A percentile compares a stretch with the other conserved stretches of the same genome.
Evolutionary conservation across 305 asterid genomes (phyloP).

Genomic region (Euphrasia arctica): DNA sequence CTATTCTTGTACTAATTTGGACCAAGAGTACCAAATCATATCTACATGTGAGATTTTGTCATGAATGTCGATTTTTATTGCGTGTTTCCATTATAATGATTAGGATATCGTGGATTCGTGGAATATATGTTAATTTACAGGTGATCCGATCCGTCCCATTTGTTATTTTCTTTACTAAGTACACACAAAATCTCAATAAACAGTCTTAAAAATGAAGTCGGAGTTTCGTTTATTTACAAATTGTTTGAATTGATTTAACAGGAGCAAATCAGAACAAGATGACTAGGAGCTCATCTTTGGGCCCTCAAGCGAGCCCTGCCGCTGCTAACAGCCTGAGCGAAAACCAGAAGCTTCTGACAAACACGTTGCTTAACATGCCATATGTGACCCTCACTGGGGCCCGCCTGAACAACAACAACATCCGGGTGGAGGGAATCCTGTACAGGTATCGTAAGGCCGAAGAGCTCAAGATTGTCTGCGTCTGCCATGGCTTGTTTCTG

Average conservation of each 20-base stretch:
- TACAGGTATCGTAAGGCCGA: conserved; percentile 46
- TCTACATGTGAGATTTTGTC: not conserved
- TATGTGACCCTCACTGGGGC: not conserved
- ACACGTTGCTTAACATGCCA: not conserved
- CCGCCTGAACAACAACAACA: not conserved
- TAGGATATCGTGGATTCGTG: too few relatives aligned
- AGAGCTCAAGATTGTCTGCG: conserved; percentile 51
- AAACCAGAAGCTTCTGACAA: not conserved
- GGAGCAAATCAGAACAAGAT: not conserved
- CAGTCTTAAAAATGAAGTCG: too few relatives aligned
- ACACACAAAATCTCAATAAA: too few relatives aligned
- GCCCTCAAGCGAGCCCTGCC: not conserved
- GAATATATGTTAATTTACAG: too few relatives aligned
- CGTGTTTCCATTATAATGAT: not conserved
- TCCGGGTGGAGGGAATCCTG: conserved; percentile 42
- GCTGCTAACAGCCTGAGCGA: not conserved
- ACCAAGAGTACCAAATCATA: not conserved
- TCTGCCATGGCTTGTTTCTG: conserved; percentile 59
- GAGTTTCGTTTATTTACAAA: too few relatives aligned
- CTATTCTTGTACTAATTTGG: not conserved
- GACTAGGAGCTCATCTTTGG: not conserved
- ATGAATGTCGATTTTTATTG: not conserved
- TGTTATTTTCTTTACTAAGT: too few relatives aligned
- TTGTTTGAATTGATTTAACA: not conserved
- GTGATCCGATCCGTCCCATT: too few relatives aligned